Evolutionary conservation across 2,329 filamentous ascomycete genomes (phyloP).

Genomic region (Paecilomyces formosus): DNA sequence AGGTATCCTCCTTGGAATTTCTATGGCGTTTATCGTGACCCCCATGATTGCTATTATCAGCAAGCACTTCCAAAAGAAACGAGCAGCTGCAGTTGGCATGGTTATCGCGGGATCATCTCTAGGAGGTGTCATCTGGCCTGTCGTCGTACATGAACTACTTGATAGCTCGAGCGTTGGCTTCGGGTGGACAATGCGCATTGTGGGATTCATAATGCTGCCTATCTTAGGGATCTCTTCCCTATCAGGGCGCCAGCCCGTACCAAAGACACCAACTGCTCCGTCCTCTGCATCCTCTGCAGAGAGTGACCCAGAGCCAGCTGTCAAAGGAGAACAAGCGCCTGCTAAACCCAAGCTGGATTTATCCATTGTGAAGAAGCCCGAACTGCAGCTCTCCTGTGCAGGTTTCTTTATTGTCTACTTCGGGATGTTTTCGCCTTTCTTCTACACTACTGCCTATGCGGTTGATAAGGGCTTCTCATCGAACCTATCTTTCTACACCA

Average conservation of each 20-base stretch:
- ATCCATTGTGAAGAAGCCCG: constrained; percentile 16
- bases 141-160: constrained; percentile 22
- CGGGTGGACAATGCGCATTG: constrained; percentile 31
- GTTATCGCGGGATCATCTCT: constrained; percentile 25
- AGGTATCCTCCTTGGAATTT: constrained; percentile 24
- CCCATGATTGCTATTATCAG: constrained; percentile 24
- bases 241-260: constrained; percentile 5
- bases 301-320: background rate
- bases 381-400: constrained; percentile 17
- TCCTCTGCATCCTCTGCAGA: background rate
- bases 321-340: constrained; percentile 1
- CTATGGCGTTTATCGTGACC: constrained; percentile 20
- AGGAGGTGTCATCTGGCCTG: constrained; percentile 29
- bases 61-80: constrained; percentile 20
- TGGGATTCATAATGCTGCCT: constrained; percentile 36
- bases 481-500: constrained; percentile 29
- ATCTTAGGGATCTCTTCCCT: constrained; percentile 23
- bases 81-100: constrained; percentile 24
- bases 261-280: background rate
- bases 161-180: constrained; percentile 18
- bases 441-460: constrained; percentile 27
- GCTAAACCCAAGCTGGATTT: constrained; percentile 7
- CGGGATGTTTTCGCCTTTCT: constrained; percentile 34
- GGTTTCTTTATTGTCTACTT: constrained; percentile 31
- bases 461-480: constrained; percentile 18